Percentiles rank a stretch among this genome's conserved stretches.
These are phyloP conservation scores for Hypsizygus marmoreus DNA, from an alignment of 768 basidiomycete species.

Conservation along the genomic window DNA sequence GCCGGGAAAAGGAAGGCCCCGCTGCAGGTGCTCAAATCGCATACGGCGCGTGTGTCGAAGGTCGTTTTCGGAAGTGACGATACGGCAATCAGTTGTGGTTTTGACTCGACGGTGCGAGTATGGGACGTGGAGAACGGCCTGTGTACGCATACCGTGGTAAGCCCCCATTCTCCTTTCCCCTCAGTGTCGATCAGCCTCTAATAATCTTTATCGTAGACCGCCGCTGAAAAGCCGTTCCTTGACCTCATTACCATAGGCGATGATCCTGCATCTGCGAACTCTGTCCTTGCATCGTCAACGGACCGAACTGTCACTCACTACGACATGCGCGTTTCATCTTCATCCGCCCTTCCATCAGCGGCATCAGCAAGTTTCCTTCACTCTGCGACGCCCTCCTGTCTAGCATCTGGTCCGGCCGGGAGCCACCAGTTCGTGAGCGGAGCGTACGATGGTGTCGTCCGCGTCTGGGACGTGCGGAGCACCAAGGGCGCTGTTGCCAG, in stretches of 20 bases:
- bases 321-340: constrained; percentile 56
- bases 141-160: constrained; percentile 68
- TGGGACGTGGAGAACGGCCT: constrained; percentile 87
- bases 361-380: constrained; percentile 53
- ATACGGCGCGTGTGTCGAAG: constrained; percentile 79
- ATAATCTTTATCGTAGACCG: constrained; percentile 42
- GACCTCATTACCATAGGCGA: constrained; percentile 53
- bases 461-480: constrained; percentile 80
- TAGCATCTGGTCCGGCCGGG: constrained; percentile 34
- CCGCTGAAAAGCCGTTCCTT: constrained; percentile 75
- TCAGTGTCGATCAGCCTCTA: not conserved
- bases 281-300: constrained; percentile 64
- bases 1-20: constrained; percentile 66
- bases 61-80: constrained; percentile 53
- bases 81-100: constrained; percentile 61
- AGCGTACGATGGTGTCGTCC: constrained; percentile 75
- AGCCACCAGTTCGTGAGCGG: constrained; percentile 67
- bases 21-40: constrained; percentile 73
- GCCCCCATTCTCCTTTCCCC: constrained; percentile 28
- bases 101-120: constrained; percentile 85
- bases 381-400: constrained; percentile 66
- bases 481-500: constrained; percentile 62
- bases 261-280: constrained; percentile 27
- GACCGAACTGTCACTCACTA: constrained; percentile 75
- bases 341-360: constrained; percentile 26